Percentiles rank a stretch among this genome's conserved stretches.
These are phyloP conservation scores for Fusarium poae DNA, from an alignment of 2,329 filamentous ascomycete species.

Conservation along the genomic window DNA sequence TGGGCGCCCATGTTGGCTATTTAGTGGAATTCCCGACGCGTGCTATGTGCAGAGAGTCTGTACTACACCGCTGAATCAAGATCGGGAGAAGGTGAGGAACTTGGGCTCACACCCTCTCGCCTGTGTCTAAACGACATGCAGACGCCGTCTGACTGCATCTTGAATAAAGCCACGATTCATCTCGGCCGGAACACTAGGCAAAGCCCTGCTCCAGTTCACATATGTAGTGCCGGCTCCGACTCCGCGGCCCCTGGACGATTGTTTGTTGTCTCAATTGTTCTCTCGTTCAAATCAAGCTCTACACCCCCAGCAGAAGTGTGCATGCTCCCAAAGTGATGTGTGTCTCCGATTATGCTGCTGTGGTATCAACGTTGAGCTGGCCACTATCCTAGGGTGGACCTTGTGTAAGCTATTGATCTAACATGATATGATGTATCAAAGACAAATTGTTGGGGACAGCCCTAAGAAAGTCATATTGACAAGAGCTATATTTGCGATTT, in stretches of 20 bases:
- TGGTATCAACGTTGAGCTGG: neutral
- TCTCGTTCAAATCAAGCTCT: constrained; percentile 10
- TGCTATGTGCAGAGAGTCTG: neutral
- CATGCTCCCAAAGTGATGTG: neutral
- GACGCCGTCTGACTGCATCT: constrained; percentile 34
- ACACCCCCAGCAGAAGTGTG: neutral
- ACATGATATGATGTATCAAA: constrained; percentile 4
- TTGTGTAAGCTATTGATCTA: neutral
- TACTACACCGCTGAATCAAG: constrained; percentile 8
- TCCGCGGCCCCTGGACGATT: constrained; percentile 24
- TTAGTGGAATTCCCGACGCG: constrained; percentile 3
- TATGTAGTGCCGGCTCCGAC: constrained; percentile 29
- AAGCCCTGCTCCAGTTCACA: constrained; percentile 21
- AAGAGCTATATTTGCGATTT: neutral
- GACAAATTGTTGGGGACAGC: neutral
- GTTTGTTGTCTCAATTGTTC: constrained; percentile 39
- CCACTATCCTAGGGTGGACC: neutral
- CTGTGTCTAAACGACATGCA: constrained; percentile 23
- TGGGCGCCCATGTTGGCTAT: constrained; percentile 5
- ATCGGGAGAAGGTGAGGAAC: constrained; percentile 4
- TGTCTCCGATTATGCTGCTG: neutral
- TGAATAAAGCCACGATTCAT: constrained; percentile 29
- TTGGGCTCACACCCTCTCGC: constrained; percentile 25
- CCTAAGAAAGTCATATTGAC: neutral
- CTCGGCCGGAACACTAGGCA: constrained; percentile 32